Percentiles rank a stretch among this genome's conserved stretches.
Evolutionary conservation across 768 basidiomycete species (phyloP).

Genomic region (Erythrobasidium yunnanense): DNA sequence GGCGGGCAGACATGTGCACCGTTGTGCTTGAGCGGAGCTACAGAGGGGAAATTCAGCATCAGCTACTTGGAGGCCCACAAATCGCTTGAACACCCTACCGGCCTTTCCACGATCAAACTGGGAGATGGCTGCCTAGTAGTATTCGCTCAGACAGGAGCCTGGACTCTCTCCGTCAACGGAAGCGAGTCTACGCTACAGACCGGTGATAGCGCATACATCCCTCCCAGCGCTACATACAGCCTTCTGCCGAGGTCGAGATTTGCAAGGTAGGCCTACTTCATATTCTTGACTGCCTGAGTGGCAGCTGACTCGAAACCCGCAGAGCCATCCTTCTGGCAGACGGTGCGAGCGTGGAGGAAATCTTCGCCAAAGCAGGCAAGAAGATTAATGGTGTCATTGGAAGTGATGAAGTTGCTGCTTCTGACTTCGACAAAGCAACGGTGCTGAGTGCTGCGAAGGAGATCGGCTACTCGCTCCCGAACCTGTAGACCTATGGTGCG

Average conservation of each 20-base stretch:
- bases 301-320: no score
- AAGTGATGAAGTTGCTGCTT: background rate
- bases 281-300: no score
- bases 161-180: background rate
- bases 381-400: background rate
- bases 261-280: constrained; percentile 10
- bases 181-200: background rate
- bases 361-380: background rate
- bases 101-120: background rate
- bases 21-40: background rate
- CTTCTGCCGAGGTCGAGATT: background rate
- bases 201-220: constrained; percentile 8
- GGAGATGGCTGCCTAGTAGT: background rate
- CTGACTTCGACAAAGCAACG: no score
- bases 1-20: constrained; percentile 16
- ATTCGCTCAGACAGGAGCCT: background rate
- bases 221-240: background rate
- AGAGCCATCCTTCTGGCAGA: background rate
- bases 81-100: background rate
- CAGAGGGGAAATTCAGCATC: constrained; percentile 16
- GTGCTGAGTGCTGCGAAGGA: no score
- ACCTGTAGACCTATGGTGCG: no score
- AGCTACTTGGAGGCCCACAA: constrained; percentile 9
- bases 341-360: background rate
- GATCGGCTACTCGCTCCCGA: no score